Conservation (phyloP, 2,329 filamentous ascomycete genomes). For the Tolypocladium ophioglossoides region DNA sequence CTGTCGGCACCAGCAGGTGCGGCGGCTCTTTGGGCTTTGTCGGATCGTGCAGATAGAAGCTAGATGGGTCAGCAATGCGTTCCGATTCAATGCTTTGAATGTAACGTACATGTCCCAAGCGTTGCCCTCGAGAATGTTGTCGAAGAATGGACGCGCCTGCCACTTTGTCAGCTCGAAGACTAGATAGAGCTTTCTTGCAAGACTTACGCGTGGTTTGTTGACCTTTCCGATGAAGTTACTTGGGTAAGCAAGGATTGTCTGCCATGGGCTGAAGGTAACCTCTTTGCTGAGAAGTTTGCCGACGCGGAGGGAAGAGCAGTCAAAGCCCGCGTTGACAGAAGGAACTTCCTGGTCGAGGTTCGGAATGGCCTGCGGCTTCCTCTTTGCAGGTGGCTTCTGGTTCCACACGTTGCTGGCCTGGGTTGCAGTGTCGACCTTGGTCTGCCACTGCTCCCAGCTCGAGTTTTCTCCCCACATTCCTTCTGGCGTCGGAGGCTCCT, state of each 20-base stretch:
- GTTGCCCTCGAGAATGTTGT: conserved; percentile 45
- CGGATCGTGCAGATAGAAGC: conserved; percentile 57
- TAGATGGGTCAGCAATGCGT: conserved; percentile 17
- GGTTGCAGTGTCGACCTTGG: background rate
- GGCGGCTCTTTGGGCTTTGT: conserved; percentile 34
- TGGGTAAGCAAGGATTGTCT: conserved; percentile 46
- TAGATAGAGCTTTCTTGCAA: background rate
- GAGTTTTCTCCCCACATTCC: background rate
- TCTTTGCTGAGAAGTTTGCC: conserved; percentile 13
- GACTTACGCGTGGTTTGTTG: conserved; percentile 36
- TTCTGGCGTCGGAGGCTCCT: background rate
- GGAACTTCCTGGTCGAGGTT: background rate
- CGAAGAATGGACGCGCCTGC: conserved; percentile 41
- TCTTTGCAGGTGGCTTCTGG: background rate
- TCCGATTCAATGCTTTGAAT: background rate
- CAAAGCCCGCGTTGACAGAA: conserved; percentile 3
- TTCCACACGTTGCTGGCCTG: background rate
- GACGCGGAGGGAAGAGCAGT: conserved; percentile 11
- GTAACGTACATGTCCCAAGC: conserved; percentile 66
- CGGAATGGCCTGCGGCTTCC: background rate
- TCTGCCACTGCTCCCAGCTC: background rate
- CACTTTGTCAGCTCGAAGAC: background rate
- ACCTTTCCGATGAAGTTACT: conserved; percentile 44
- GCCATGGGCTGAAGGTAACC: conserved; percentile 37
- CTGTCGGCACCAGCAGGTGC: conserved; percentile 55